phyloP scores from a whole-genome alignment of 176 grass and related monocot species.

The Melocanna baccifera region DNA sequence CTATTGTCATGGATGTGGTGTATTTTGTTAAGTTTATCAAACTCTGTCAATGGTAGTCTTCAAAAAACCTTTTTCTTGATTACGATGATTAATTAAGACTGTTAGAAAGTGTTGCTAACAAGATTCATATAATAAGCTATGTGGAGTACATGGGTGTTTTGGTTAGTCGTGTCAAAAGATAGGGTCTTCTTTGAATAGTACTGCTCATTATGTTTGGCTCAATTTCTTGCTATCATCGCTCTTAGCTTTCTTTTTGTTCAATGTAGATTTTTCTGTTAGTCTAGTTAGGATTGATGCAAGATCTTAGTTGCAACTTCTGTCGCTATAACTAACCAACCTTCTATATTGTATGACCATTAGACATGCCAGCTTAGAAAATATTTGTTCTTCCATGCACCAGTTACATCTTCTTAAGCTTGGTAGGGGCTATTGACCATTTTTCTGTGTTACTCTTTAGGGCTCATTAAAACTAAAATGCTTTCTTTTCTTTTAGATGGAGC shows the following conservation, averaged over 20 bases:
- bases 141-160: background rate
- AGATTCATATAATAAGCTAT: background rate
- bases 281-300: background rate
- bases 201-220: background rate
- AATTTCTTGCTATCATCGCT: background rate
- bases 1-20: background rate
- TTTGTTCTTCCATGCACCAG: background rate
- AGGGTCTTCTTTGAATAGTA: background rate
- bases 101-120: background rate
- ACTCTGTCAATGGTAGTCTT: background rate
- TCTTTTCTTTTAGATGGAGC: slow-evolving; percentile 45
- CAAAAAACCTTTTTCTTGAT: background rate
- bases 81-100: background rate
- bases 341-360: background rate
- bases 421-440: background rate
- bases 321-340: background rate
- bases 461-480: background rate
- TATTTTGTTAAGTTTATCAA: background rate
- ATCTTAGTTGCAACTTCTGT: background rate
- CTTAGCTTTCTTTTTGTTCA: background rate
- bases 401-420: background rate
- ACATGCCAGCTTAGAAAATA: background rate
- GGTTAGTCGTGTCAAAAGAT: background rate
- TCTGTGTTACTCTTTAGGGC: no score
- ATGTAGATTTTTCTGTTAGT: background rate